Percentiles rank a stretch among this genome's conserved stretches.
Conservation (phyloP, 192 early-diverging fungal genomes). For the Backusella sp. region DNA sequence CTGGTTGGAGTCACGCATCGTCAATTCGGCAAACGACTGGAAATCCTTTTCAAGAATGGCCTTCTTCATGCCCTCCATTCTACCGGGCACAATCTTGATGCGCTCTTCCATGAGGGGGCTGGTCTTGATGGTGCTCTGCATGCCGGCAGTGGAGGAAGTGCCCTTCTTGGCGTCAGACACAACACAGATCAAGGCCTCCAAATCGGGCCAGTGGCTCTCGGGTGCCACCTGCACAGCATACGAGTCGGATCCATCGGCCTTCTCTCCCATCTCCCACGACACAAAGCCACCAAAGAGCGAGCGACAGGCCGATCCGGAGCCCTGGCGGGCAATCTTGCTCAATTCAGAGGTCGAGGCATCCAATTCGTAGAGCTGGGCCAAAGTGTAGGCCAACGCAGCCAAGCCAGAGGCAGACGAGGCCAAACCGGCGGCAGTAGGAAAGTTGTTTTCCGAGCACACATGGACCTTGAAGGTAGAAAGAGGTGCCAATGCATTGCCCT, state of each 20-base stretch:
- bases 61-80: constrained; percentile 87
- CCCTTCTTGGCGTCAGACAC: constrained; percentile 93
- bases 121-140: constrained; percentile 96
- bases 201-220: constrained; percentile 92
- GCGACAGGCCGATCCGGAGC: constrained; percentile 97
- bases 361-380: constrained; percentile 67
- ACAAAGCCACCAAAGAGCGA: constrained; percentile 98
- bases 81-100: constrained; percentile 84
- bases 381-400: constrained; percentile 86
- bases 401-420: constrained; percentile 97
- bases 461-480: constrained; percentile 73
- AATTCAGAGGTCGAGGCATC: constrained; percentile 74
- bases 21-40: constrained; percentile 87
- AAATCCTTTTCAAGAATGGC: constrained; percentile 87
- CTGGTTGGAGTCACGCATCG: constrained; percentile 98
- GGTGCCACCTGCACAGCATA: constrained; percentile 90
- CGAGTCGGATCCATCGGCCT: constrained; percentile 82
- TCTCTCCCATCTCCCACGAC: constrained; percentile 90
- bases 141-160: constrained; percentile 88
- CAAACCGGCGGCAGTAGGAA: constrained; percentile 98
- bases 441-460: constrained; percentile 98
- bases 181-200: constrained; percentile 93
- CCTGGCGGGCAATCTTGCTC: constrained; percentile 89
- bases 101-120: constrained; percentile 85
- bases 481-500: constrained; percentile 41